Base-by-base conservation (phyloP, 176 grass and related monocot species). In the Canna indica region DNA sequence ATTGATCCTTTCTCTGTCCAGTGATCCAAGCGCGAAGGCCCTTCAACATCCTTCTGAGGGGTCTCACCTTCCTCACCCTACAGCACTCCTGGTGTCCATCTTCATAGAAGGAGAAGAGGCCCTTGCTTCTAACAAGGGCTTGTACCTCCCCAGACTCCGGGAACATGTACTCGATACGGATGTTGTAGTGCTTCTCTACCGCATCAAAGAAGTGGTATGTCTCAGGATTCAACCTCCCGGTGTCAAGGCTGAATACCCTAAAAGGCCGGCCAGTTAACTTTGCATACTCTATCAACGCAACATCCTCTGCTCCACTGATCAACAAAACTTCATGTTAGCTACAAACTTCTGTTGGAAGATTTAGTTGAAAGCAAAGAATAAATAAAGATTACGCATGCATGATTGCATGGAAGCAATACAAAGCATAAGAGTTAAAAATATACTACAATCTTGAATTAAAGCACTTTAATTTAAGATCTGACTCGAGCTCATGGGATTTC, bases 31-130 rank as follows among this genome's bases (percentile, higher is more conserved):
- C 89, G 59, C 59, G 75, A 73, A 93, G 80, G 0, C 94, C 86
- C 33, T 64, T 87, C 61, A 99, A 86, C 15, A 90, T 90, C 67
- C 82, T 79, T 70, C 86, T 76, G 24, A 97, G 48, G 0, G 93
- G 93, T 39, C 93, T 90, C 47, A 97, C 93, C 81, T 99, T 99
- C 68, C 94, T 82, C 25, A 82, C 77, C 10, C 94, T 79, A 82
- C 94, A 99, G 82, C 89, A 97, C 80, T 97, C 89, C 75, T 97
- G 94, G 84, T 97, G 94, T 13, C 94, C 89, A 54, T 90, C 94
- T 72, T 99, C 82, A 36, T 97, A 97, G 80, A 97, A 97, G 10
- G 93, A 97, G 86, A 97, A 97, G 76, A 97, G 87, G 22, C 93
- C 93, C 79, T 97, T 97, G 74, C 29, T 85, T 61, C 86, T 81